Conservation (phyloP, 768 basidiomycete genomes). For the Pilatotrama ljubarskyi region DNA sequence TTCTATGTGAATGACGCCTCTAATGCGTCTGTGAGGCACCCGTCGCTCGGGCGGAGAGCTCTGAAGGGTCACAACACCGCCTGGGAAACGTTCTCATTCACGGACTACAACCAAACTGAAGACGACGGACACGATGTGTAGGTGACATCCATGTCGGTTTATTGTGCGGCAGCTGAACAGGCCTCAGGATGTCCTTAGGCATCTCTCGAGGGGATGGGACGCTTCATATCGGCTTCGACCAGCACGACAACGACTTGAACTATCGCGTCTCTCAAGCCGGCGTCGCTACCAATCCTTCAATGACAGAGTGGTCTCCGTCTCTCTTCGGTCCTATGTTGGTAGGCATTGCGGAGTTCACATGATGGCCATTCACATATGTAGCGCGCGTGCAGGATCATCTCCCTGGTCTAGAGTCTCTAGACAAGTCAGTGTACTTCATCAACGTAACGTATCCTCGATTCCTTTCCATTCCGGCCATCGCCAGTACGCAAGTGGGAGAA, state of each 20-base stretch:
- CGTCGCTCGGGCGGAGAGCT: slow-evolving; percentile 29
- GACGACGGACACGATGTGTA: slow-evolving; percentile 41
- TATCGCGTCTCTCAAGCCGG: slow-evolving; percentile 35
- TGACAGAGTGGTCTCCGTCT: slow-evolving; percentile 26
- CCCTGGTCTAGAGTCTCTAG: slow-evolving; percentile 34
- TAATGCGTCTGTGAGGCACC: slow-evolving; percentile 34
- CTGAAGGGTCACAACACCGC: slow-evolving; percentile 6
- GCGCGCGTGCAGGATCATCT: slow-evolving; percentile 30
- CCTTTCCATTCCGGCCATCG: slow-evolving; percentile 20
- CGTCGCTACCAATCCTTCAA: slow-evolving; percentile 31
- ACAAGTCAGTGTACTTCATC: slow-evolving; percentile 34
- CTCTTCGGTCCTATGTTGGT: slow-evolving; percentile 33
- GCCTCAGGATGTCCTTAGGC: slow-evolving; percentile 36
- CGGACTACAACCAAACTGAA: slow-evolving; percentile 38
- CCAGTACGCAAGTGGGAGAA: background rate
- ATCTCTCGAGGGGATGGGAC: slow-evolving; percentile 40
- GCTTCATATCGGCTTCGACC: slow-evolving; percentile 37
- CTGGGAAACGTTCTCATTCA: slow-evolving; percentile 35
- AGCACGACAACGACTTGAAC: slow-evolving; percentile 38
- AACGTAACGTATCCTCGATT: slow-evolving; percentile 41
- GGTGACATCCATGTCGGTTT: background rate
- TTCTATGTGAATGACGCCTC: slow-evolving; percentile 29
- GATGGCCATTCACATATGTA: background rate
- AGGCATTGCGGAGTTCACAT: background rate
- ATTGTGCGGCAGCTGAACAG: background rate